These are phyloP conservation scores for Suhomyces vadensis DNA, from an alignment of 805 yeast species.

Conservation along the genomic window DNA sequence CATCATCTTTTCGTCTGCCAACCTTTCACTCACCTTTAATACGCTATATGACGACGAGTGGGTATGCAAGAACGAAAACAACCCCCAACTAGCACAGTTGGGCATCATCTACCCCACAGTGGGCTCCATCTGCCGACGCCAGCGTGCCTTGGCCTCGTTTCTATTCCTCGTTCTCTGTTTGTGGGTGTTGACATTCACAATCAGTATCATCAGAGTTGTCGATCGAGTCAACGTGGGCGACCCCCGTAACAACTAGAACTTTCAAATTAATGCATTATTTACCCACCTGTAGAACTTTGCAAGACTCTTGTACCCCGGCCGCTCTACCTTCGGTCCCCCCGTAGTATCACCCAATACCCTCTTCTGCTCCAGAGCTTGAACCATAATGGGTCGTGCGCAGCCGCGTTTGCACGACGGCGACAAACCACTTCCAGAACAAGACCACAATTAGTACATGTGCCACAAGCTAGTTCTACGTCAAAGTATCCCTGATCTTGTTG, in stretches of 20 bases:
- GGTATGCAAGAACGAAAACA: constrained; percentile 55
- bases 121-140: constrained; percentile 69
- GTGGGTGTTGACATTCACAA: constrained; percentile 85
- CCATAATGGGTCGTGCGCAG: neutral
- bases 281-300: no score
- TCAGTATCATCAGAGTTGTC: constrained; percentile 81
- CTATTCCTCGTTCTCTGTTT: constrained; percentile 69
- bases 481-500: no score
- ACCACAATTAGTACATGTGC: neutral
- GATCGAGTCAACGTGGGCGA: constrained; percentile 48
- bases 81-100: constrained; percentile 14
- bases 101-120: constrained; percentile 33
- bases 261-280: neutral
- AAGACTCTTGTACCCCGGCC: no score
- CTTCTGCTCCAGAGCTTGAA: neutral
- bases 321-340: no score
- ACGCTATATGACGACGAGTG: constrained; percentile 78
- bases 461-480: no score
- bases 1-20: constrained; percentile 87
- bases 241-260: constrained; percentile 4
- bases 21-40: constrained; percentile 80
- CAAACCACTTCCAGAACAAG: neutral
- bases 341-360: neutral
- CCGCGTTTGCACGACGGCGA: neutral
- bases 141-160: constrained; percentile 75